These are phyloP conservation scores for Didymella pinodella DNA, from an alignment of 2,329 filamentous ascomycete species.

Conservation along the genomic window DNA sequence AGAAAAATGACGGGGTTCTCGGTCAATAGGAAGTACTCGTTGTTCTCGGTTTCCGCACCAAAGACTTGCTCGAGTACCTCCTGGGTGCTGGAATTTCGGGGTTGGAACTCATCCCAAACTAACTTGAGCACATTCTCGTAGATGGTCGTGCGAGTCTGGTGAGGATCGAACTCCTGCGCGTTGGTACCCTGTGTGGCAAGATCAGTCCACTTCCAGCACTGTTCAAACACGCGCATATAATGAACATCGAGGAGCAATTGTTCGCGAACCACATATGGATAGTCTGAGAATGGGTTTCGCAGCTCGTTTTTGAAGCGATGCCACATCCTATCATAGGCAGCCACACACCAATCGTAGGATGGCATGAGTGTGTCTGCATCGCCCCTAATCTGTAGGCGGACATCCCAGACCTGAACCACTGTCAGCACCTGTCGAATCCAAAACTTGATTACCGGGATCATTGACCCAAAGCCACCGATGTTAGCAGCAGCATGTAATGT, in stretches of 20 bases:
- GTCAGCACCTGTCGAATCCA: conserved; percentile 5
- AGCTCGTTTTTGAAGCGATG: not conserved
- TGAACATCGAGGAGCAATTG: not conserved
- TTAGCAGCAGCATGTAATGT: not conserved
- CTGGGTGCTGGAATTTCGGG: not conserved
- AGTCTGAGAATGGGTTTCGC: conserved; percentile 4
- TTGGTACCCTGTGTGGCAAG: not conserved
- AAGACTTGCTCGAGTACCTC: not conserved
- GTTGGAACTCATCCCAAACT: not conserved
- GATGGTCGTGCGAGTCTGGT: not conserved
- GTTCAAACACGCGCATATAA: conserved; percentile 1
- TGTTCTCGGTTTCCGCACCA: not conserved
- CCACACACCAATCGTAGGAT: conserved; percentile 2
- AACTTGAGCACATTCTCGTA: not conserved
- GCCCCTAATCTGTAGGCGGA: not conserved
- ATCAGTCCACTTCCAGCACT: conserved; percentile 5
- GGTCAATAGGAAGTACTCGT: not conserved
- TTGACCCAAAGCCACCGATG: not conserved
- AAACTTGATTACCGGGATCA: conserved; percentile 4
- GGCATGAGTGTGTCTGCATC: conserved; percentile 1
- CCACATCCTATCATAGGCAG: conserved; percentile 2
- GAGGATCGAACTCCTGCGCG: not conserved
- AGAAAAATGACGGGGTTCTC: not conserved
- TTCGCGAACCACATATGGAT: conserved; percentile 2
- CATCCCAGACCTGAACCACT: not conserved